These are phyloP conservation scores for Mortierella polycephala DNA, from an alignment of 371 early-diverging fungal genomes.

Conservation along the genomic window DNA sequence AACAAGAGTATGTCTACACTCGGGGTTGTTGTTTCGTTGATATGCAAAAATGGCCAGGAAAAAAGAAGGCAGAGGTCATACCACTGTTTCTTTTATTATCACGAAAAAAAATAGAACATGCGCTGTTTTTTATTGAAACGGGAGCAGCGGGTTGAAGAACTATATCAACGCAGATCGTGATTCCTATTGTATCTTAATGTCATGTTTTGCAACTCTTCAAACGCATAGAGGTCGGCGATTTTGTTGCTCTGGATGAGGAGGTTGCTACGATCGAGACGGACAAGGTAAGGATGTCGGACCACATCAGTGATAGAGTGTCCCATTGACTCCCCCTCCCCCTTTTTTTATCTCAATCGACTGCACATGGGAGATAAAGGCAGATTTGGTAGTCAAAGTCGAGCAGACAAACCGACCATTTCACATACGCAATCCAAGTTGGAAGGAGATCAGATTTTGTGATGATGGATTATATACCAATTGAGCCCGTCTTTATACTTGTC, in stretches of 20 bases:
- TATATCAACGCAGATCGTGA: not conserved
- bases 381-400: too few species aligned
- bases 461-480: too few species aligned
- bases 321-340: not conserved
- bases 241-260: conserved; percentile 93
- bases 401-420: too few species aligned
- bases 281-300: conserved; percentile 68
- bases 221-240: conserved; percentile 91
- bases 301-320: not conserved
- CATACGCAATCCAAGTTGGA: too few species aligned
- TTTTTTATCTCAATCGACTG: not conserved
- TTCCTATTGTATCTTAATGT: not conserved
- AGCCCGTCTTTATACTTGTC: too few species aligned
- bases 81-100: not conserved
- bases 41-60: not conserved
- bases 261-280: conserved; percentile 98
- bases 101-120: not conserved
- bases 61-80: not conserved
- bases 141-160: too few species aligned
- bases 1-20: conserved; percentile 81
- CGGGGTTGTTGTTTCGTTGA: not conserved
- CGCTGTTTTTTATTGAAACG: too few species aligned
- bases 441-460: too few species aligned
- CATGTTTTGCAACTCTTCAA: not conserved
- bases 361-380: too few species aligned